Conservation (phyloP, 768 basidiomycete genomes). For the Ramaria sp. region DNA sequence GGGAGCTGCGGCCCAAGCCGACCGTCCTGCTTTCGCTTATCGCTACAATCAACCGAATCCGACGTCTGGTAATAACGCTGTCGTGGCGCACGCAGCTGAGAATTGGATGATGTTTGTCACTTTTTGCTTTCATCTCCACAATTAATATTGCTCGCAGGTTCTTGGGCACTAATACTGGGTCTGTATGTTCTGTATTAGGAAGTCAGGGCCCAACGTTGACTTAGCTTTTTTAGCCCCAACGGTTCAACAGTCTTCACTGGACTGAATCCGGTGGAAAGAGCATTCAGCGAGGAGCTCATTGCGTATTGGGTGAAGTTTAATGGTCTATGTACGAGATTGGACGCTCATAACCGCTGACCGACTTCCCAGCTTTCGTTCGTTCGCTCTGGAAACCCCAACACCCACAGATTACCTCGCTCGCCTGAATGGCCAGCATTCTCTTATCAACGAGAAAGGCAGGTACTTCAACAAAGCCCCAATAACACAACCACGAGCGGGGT, state of each 20-base stretch:
- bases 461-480: background rate
- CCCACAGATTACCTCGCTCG: slow-evolving; percentile 39
- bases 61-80: slow-evolving; percentile 20
- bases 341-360: background rate
- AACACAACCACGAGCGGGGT: slow-evolving; percentile 3
- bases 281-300: slow-evolving; percentile 49
- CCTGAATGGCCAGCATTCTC: slow-evolving; percentile 32
- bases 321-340: too few species aligned
- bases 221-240: slow-evolving; percentile 22
- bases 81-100: slow-evolving; percentile 43
- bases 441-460: background rate
- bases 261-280: slow-evolving; percentile 33
- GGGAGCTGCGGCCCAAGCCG: slow-evolving; percentile 24
- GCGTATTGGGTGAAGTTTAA: slow-evolving; percentile 33
- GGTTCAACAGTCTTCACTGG: slow-evolving; percentile 39
- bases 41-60: slow-evolving; percentile 50
- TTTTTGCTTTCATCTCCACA: background rate
- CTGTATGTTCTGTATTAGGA: slow-evolving; percentile 6
- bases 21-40: slow-evolving; percentile 37
- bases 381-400: slow-evolving; percentile 44
- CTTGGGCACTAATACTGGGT: slow-evolving; percentile 51
- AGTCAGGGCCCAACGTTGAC: background rate
- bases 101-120: slow-evolving; percentile 48
- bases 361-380: slow-evolving; percentile 40
- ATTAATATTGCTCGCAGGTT: slow-evolving; percentile 19